Evolutionary conservation across 257 asterid genomes (phyloP).

Genomic region (Solanum arcanum): DNA sequence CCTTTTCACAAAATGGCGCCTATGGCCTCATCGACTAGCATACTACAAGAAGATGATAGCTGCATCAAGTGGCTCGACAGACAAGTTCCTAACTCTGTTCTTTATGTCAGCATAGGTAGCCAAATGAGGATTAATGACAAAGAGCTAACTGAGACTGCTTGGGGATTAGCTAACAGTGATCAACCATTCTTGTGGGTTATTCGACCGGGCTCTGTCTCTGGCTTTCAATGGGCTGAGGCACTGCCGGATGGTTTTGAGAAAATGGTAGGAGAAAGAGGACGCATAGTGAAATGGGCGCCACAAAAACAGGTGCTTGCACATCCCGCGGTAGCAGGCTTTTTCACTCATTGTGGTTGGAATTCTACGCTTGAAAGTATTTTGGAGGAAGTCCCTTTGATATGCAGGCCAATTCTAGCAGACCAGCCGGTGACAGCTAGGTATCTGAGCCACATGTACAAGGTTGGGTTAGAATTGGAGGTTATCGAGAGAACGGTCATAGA

Average conservation of each 20-base stretch:
- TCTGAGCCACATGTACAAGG: slow-evolving; percentile 16
- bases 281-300: slow-evolving; percentile 34
- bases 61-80: slow-evolving; percentile 36
- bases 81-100: slow-evolving; percentile 20
- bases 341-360: slow-evolving; percentile 43
- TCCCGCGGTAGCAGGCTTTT: slow-evolving; percentile 27
- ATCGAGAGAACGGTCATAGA: slow-evolving; percentile 7
- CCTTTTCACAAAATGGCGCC: slow-evolving; percentile 38
- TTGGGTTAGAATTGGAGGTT: slow-evolving; percentile 22
- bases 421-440: slow-evolving; percentile 28
- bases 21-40: slow-evolving; percentile 9
- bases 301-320: slow-evolving; percentile 30
- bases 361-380: slow-evolving; percentile 31
- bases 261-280: slow-evolving; percentile 9
- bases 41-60: slow-evolving; percentile 12
- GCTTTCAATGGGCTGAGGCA: neutral
- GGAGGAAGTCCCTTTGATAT: slow-evolving; percentile 34
- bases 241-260: neutral
- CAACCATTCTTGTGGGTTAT: slow-evolving; percentile 37
- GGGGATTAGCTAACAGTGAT: slow-evolving; percentile 29
- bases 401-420: slow-evolving; percentile 23
- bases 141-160: slow-evolving; percentile 13
- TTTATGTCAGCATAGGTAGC: slow-evolving; percentile 37
- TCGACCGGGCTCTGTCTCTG: slow-evolving; percentile 5
- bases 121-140: slow-evolving; percentile 3